phyloP scores from a whole-genome alignment of 2,329 filamentous ascomycete genomes.

The Eutypella sp. region DNA sequence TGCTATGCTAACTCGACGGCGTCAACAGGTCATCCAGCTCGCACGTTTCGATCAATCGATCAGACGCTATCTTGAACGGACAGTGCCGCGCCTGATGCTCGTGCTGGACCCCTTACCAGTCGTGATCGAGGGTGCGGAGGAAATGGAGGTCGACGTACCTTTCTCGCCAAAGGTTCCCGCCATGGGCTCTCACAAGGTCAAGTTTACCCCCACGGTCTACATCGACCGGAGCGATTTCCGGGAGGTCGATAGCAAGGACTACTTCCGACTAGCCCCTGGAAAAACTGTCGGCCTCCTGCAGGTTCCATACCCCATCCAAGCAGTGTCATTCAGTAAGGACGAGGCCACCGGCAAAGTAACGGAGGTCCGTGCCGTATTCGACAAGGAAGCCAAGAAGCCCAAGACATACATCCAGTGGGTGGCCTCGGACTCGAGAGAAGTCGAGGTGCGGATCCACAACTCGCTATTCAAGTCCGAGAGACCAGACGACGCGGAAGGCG shows the following conservation, averaged over 20 bases:
- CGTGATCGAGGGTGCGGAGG: conserved; percentile 71
- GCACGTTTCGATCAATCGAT: conserved; percentile 80
- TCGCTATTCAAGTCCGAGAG: conserved; percentile 82
- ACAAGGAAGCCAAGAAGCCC: conserved; percentile 66
- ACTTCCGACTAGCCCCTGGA: conserved; percentile 72
- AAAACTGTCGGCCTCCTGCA: conserved; percentile 71
- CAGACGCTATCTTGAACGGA: conserved; percentile 79
- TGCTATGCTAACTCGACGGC: background rate
- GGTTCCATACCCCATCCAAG: conserved; percentile 64
- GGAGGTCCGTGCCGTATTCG: conserved; percentile 61
- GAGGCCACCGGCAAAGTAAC: conserved; percentile 55
- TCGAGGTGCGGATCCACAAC: conserved; percentile 75
- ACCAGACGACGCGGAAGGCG: conserved; percentile 70
- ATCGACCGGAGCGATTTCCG: conserved; percentile 80
- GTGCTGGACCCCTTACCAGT: conserved; percentile 82
- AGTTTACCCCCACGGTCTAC: conserved; percentile 73
- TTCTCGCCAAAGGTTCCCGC: conserved; percentile 77
- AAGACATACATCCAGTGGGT: conserved; percentile 94
- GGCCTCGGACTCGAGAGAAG: conserved; percentile 60
- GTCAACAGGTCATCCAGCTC: conserved; percentile 61
- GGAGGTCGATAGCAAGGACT: conserved; percentile 65
- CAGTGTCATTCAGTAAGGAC: conserved; percentile 64
- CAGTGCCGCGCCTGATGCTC: conserved; percentile 84
- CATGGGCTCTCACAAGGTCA: conserved; percentile 56
- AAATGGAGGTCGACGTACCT: conserved; percentile 65